Evolutionary conservation across 805 yeast species (phyloP).

Genomic region (Zygotorulaspora florentina): DNA sequence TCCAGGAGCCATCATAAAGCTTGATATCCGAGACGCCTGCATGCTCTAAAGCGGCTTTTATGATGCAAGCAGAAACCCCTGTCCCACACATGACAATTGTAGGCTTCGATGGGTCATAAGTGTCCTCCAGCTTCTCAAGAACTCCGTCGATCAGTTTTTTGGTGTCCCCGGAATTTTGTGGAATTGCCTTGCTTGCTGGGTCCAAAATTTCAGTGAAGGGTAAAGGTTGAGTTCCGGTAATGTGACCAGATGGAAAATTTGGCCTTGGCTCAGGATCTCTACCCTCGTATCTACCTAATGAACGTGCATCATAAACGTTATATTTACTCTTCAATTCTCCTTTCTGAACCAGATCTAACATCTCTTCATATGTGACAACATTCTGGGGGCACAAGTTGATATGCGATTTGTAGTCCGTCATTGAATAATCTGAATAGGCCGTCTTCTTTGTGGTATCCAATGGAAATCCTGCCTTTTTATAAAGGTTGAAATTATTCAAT

Average conservation of each 20-base stretch:
- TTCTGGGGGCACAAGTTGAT: conserved; percentile 41
- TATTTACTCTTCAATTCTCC: conserved; percentile 44
- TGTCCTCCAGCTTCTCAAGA: conserved; percentile 41
- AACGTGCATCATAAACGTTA: conserved; percentile 76
- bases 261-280: conserved; percentile 83
- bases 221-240: conserved; percentile 71
- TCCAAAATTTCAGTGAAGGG: conserved; percentile 68
- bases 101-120: conserved; percentile 47
- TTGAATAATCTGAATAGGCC: conserved; percentile 13
- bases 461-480: conserved; percentile 44
- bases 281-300: conserved; percentile 71
- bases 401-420: conserved; percentile 35
- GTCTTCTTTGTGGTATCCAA: conserved; percentile 37
- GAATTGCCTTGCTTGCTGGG: conserved; percentile 43
- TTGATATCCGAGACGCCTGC: conserved; percentile 47
- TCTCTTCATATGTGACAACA: conserved; percentile 63
- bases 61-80: conserved; percentile 90
- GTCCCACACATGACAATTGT: conserved; percentile 91
- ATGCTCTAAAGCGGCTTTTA: conserved; percentile 68
- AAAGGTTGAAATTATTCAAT: conserved; percentile 63
- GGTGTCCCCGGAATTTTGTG: conserved; percentile 32
- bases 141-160: conserved; percentile 43
- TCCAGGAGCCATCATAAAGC: conserved; percentile 86
- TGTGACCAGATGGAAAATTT: conserved; percentile 85
- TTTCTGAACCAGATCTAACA: conserved; percentile 52